Evolutionary conservation across 768 basidiomycete genomes (phyloP), one percentile per base, ranked within the genome.

Genomic region (Hygrocybe punicea): DNA sequence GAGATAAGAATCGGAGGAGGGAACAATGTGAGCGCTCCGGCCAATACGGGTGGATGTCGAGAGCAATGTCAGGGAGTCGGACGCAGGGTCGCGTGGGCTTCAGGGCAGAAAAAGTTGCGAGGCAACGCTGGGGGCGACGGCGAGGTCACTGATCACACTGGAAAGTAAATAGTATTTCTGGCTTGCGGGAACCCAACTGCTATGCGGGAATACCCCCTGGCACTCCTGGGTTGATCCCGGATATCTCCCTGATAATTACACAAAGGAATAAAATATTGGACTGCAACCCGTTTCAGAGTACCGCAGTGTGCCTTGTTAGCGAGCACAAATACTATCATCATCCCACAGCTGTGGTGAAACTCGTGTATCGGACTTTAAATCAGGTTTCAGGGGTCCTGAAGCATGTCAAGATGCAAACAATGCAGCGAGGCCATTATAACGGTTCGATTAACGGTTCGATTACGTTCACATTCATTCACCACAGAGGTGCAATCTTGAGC

Each of bases 351-450:
- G 35, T 36, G 17, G 25, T 24, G 25, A 35, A 45, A 48, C 24
- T 37, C 55, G 55, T 56, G 45, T 23, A 8, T 25, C 55, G 55
- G 55, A 56, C 46, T 39, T 48, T 56, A 16, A 56, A 56, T 24
- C 35, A 4, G 11, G 16, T n/a, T 9, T 49, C 25, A 19, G 46
- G 55, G 55, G 55, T 34, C 36, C 24, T 23, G 29, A 29, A 8
- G 29, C 29, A 29, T 29, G 29, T 29, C 29, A 29, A 4, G 29
- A 29, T 29, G 4, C 29, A 29, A 29, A 29, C 29, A 29, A 29
- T 29, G 29, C 29, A 29, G 29, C 8, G 29, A 29, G 29, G 29
- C 29, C 29, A 29, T 29, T 29, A 29, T 29, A 29, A 29, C n/a
- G n/a, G n/a, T 29, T 29, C 29, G 29, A 4, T 8, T 29, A 29